Evolutionary conservation across 1,139 yeast species (phyloP), one percentile per base, ranked within the genome.

Genomic region (Diutina scorzettiae): DNA sequence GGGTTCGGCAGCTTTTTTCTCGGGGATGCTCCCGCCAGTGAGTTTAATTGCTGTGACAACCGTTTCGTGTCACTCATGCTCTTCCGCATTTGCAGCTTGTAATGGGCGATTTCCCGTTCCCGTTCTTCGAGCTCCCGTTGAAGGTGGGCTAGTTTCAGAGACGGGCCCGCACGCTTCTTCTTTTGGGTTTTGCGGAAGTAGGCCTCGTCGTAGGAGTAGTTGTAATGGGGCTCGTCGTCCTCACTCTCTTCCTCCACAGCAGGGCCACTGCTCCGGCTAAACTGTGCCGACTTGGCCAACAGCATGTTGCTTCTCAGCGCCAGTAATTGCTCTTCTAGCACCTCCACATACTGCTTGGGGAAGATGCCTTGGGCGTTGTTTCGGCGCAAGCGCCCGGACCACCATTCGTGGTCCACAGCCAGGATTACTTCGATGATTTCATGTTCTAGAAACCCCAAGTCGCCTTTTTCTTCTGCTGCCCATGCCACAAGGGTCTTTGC

Each of bases 381-480:
- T 53, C 97, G 70, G 49, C 79, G 66, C 45, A 89, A 70, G 48
- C 73, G 69, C 1, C 98, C 98, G 53, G 77, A 83, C 83, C 93
- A 87, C 94, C 95, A 86, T 53, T 81, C 79, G 19, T 94, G 95
- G 55, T 89, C 95, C 7, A 91, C 87, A 3, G 80, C 65, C 50
- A 80, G 71, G 40, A 76, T 69, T 5, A 91, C 95, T 48, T 87
- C 95, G 51, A 91, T 83, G 41, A 84, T 64, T 56, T 91, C 97
- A 44, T 94, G 95, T 62, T 91, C 97, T 40, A 89, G 71, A 57
- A 91, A 91, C 1, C 97, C 97, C 42, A 91, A 69, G 55, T 91
- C 96, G 37, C 84, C 86, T 41, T 80, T 83, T 54, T 82, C 77
- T 56, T 82, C 91, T 21, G 94, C 95, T 17, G 94, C 77, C 94